phyloP scores from a whole-genome alignment of 108 stramenopile species.

The Pinguiococcus pyrenoidosus region DNA sequence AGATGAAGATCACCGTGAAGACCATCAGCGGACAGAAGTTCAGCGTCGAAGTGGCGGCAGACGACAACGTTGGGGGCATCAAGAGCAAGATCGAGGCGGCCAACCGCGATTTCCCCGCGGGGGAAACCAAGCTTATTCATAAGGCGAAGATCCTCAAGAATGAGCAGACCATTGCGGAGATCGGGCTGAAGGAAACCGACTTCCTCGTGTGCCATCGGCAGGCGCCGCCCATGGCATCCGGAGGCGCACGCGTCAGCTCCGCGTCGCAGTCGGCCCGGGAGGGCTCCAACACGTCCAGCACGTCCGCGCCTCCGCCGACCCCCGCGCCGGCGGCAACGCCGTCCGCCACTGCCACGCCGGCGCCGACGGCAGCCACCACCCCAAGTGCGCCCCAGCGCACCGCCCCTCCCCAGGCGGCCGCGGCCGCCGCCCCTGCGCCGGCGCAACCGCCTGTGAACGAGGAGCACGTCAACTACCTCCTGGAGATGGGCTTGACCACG shows the following conservation, averaged over 20 bases:
- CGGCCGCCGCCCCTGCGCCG: slow-evolving; percentile 16
- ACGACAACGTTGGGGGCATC: slow-evolving; percentile 11
- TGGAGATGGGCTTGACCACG: slow-evolving; percentile 44
- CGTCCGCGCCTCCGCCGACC: slow-evolving; percentile 30
- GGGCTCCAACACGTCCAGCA: slow-evolving; percentile 17
- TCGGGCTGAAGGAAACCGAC: slow-evolving; percentile 68
- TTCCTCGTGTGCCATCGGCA: slow-evolving; percentile 78
- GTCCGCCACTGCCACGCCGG: slow-evolving; percentile 29
- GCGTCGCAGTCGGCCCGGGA: too few relatives aligned
- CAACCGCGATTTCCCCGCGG: slow-evolving; percentile 24
- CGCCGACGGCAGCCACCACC: slow-evolving; percentile 6
- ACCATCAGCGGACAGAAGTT: slow-evolving; percentile 40
- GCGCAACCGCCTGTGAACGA: slow-evolving; percentile 32
- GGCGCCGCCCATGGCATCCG: slow-evolving; percentile 28
- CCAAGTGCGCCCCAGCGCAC: neutral
- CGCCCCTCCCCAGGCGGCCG: slow-evolving; percentile 3
- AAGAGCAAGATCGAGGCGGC: slow-evolving; percentile 27
- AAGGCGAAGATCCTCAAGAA: slow-evolving; percentile 90
- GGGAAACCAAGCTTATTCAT: slow-evolving; percentile 72
- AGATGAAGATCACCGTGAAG: slow-evolving; percentile 40
- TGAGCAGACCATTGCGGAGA: slow-evolving; percentile 54
- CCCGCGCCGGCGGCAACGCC: slow-evolving; percentile 30
- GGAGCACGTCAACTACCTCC: slow-evolving; percentile 7
- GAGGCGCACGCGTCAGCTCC: too few relatives aligned
- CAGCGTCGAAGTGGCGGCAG: slow-evolving; percentile 26